These are phyloP conservation scores for Xylariaceae sp. DNA, from an alignment of 2,329 filamentous ascomycete genomes.

Conservation along the genomic window DNA sequence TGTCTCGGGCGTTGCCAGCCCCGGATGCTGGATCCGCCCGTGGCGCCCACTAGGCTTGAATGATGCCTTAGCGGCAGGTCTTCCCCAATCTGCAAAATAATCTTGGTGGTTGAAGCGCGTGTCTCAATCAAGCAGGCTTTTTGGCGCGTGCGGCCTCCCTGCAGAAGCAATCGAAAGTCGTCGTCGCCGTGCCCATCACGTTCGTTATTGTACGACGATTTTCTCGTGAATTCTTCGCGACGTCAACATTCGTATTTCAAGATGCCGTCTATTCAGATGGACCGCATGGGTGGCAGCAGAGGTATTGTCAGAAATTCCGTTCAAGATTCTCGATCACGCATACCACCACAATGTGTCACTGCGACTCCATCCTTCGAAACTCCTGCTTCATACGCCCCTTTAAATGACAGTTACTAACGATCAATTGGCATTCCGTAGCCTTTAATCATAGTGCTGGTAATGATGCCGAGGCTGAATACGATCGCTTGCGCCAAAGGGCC, in stretches of 20 bases:
- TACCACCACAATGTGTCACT: background rate
- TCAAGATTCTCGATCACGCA: background rate
- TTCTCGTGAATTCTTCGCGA: background rate
- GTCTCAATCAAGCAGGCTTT: background rate
- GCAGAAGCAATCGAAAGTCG: background rate
- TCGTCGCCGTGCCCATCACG: background rate
- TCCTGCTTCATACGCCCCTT: background rate
- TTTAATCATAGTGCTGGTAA: slow-evolving; percentile 70
- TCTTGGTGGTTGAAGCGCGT: background rate
- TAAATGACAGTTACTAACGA: slow-evolving; percentile 6
- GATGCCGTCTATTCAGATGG: slow-evolving; percentile 12
- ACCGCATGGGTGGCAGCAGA: background rate
- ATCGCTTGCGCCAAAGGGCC: slow-evolving; percentile 81
- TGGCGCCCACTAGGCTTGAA: background rate
- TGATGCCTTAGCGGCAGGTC: slow-evolving; percentile 14
- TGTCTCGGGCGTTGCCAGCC: slow-evolving; percentile 1
- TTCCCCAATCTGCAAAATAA: too few species aligned
- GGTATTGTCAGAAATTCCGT: slow-evolving; percentile 2
- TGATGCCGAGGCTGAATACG: slow-evolving; percentile 81
- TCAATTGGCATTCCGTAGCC: slow-evolving; percentile 47
- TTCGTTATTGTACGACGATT: background rate
- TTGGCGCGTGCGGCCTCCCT: too few species aligned
- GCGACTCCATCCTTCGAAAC: background rate
- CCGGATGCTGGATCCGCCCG: slow-evolving; percentile 5
- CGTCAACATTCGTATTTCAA: background rate